A percentile compares a stretch with the other conserved stretches of the same genome.
Conservation (phyloP, 257 asterid species). For the Eucommia ulmoides region DNA sequence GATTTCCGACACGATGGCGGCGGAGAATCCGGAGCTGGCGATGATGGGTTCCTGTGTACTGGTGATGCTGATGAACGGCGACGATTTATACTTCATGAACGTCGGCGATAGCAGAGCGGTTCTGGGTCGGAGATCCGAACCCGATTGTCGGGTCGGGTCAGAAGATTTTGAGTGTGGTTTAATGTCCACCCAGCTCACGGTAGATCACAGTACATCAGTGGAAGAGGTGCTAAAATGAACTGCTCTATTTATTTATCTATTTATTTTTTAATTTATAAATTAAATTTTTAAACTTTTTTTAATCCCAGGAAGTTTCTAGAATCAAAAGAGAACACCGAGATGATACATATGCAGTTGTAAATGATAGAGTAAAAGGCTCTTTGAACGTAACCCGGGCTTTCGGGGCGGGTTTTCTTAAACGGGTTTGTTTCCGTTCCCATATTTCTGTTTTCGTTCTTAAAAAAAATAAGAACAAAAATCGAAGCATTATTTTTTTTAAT, state of each 20-base stretch:
- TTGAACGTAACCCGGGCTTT: slow-evolving; percentile 92
- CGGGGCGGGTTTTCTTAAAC: slow-evolving; percentile 91
- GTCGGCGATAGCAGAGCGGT: slow-evolving; percentile 94
- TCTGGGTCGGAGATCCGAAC: slow-evolving; percentile 42
- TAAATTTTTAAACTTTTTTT: slow-evolving; percentile 1
- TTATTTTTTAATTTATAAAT: slow-evolving; percentile 2
- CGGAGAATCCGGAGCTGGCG: slow-evolving; percentile 90
- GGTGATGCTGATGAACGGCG: slow-evolving; percentile 88
- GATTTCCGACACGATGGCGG: slow-evolving; percentile 63
- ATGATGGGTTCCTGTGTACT: slow-evolving; percentile 95
- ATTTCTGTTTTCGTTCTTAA: not conserved
- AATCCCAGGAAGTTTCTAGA: slow-evolving; percentile 61
- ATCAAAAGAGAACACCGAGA: slow-evolving; percentile 60
- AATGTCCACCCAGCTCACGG: slow-evolving; percentile 63
- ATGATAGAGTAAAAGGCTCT: slow-evolving; percentile 83
- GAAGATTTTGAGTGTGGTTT: slow-evolving; percentile 28
- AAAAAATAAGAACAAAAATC: too few species aligned
- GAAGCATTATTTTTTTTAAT: too few species aligned
- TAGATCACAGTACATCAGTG: slow-evolving; percentile 73
- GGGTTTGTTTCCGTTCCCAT: slow-evolving; percentile 21
- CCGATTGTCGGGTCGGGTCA: slow-evolving; percentile 25
- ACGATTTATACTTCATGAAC: slow-evolving; percentile 80
- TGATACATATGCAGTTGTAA: slow-evolving; percentile 55
- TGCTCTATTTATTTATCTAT: not conserved
- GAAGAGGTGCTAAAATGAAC: slow-evolving; percentile 46